Conservation (phyloP, 2,329 filamentous ascomycete genomes). For the Aspergillus pseudoviridinutans region DNA sequence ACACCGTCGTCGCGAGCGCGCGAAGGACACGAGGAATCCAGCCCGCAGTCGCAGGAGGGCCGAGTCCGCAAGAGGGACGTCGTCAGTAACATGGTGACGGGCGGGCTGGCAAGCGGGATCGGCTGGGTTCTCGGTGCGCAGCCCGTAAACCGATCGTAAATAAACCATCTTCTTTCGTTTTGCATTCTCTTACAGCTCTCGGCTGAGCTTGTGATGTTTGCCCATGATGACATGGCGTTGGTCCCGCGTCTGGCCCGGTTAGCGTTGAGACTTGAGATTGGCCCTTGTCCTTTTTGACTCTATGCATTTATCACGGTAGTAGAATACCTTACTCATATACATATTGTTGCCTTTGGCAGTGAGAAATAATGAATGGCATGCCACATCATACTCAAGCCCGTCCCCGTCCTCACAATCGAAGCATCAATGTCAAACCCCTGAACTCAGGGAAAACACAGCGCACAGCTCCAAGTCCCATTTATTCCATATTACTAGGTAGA, state of each 20-base stretch:
- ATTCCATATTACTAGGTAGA: too few relatives aligned
- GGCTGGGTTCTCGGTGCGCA: constrained; percentile 61
- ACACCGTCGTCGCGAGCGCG: constrained; percentile 12
- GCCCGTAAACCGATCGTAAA: constrained; percentile 33
- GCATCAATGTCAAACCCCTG: neutral
- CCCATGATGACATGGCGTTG: neutral
- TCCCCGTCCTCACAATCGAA: neutral
- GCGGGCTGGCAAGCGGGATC: constrained; percentile 58
- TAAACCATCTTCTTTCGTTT: neutral
- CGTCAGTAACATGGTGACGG: constrained; percentile 61
- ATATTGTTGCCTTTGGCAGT: neutral
- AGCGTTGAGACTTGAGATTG: neutral
- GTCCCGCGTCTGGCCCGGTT: neutral
- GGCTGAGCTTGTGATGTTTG: neutral
- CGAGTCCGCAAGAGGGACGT: constrained; percentile 49
- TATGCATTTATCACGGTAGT: neutral
- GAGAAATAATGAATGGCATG: neutral
- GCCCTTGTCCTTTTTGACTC: too few relatives aligned
- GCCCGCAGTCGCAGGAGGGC: constrained; percentile 1
- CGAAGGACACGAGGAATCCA: constrained; percentile 16
- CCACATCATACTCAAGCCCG: neutral
- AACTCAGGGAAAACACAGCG: neutral
- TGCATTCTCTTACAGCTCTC: neutral
- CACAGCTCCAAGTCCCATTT: neutral
- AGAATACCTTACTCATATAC: neutral